A percentile compares a stretch with the other conserved stretches of the same genome.
Evolutionary conservation across 768 basidiomycete species (phyloP).

Genomic region (Trametes sanguinea): DNA sequence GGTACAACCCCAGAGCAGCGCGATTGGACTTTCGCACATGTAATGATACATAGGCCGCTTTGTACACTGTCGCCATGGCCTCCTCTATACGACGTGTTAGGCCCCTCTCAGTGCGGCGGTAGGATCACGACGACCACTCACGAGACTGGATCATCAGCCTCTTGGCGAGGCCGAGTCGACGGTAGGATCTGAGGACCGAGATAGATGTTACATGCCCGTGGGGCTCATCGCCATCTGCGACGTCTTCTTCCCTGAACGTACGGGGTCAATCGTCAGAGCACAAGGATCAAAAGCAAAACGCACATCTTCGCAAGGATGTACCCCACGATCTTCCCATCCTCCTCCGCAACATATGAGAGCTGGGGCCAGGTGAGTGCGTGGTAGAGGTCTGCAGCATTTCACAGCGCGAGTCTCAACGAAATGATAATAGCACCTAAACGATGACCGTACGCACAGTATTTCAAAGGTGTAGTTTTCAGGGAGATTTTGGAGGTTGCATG

Average conservation of each 20-base stretch:
- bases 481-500: constrained; percentile 89
- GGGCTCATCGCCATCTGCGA: constrained; percentile 57
- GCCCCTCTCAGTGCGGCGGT: too few relatives aligned
- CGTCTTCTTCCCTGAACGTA: constrained; percentile 60
- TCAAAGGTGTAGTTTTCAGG: constrained; percentile 91
- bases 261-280: background rate
- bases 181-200: constrained; percentile 86
- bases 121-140: constrained; percentile 41
- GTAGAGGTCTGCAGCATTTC: constrained; percentile 68
- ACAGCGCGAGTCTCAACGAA: background rate
- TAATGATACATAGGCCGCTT: constrained; percentile 79
- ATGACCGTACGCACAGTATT: constrained; percentile 56
- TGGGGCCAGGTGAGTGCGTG: constrained; percentile 92
- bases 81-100: constrained; percentile 56
- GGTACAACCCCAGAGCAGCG: constrained; percentile 86
- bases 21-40: constrained; percentile 96
- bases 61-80: constrained; percentile 88
- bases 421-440: background rate
- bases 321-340: constrained; percentile 88
- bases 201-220: constrained; percentile 98
- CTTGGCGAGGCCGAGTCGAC: constrained; percentile 91
- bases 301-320: constrained; percentile 98
- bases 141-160: constrained; percentile 93
- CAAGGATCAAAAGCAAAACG: constrained; percentile 42
- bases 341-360: constrained; percentile 91